A percentile compares a stretch with the other conserved stretches of the same genome.
These are phyloP conservation scores for Cystobasidium pallidum DNA, from an alignment of 1,284 basidiomycete species.

Conservation along the genomic window DNA sequence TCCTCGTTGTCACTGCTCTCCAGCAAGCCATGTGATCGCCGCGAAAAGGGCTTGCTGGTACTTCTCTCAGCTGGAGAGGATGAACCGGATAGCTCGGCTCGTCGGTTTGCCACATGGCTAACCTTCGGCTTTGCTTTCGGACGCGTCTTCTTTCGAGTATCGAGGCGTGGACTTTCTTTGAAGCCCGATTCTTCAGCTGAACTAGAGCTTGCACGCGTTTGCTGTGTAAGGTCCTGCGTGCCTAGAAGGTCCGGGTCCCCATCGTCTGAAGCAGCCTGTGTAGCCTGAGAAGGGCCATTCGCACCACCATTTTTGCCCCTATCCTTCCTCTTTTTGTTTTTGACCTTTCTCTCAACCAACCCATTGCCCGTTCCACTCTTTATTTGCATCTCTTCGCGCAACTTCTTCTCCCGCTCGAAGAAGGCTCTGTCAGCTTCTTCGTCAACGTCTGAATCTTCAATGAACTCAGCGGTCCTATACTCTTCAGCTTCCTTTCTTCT, in stretches of 20 bases:
- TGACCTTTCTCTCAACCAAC: constrained; percentile 16
- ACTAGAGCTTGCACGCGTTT: constrained; percentile 9
- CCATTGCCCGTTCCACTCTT: constrained; percentile 25
- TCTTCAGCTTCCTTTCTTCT: constrained; percentile 66
- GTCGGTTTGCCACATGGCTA: not conserved
- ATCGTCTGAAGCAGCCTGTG: not conserved
- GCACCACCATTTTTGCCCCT: not conserved
- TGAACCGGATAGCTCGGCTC: not conserved
- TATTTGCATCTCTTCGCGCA: constrained; percentile 36
- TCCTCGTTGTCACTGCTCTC: constrained; percentile 13
- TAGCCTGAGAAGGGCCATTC: constrained; percentile 13
- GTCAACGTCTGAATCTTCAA: constrained; percentile 61
- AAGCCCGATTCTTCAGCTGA: constrained; percentile 23
- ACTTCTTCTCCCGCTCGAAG: constrained; percentile 46
- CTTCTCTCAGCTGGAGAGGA: constrained; percentile 12
- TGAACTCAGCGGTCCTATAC: constrained; percentile 87
- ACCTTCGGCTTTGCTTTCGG: constrained; percentile 22
- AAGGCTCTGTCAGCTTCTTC: constrained; percentile 38
- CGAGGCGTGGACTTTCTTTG: constrained; percentile 10
- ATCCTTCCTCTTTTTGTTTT: constrained; percentile 13
- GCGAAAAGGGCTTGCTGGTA: not conserved
- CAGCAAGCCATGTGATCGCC: not conserved
- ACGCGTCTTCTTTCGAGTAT: constrained; percentile 8
- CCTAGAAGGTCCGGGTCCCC: not conserved
- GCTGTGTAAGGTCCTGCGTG: not conserved